These are phyloP conservation scores for Camellia oleifera DNA, from an alignment of 179 eudicot genomes.

Conservation along the genomic window DNA sequence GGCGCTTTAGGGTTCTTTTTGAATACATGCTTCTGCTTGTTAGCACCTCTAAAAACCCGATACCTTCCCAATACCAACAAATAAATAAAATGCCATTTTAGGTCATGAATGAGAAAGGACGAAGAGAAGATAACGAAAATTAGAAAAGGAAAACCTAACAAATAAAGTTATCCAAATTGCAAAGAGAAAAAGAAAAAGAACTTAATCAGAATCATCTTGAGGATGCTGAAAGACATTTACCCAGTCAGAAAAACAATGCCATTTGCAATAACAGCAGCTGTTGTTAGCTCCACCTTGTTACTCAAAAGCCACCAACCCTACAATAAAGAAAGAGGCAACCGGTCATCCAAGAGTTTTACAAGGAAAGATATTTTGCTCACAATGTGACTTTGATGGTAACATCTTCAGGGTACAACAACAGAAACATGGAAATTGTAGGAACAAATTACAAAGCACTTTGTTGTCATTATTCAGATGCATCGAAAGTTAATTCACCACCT, in stretches of 20 bases:
- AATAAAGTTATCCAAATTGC: neutral
- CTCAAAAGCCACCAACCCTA: constrained; percentile 97
- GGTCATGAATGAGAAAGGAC: neutral
- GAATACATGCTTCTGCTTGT: constrained; percentile 89
- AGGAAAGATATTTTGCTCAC: neutral
- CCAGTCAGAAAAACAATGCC: constrained; percentile 76
- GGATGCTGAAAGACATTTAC: constrained; percentile 32
- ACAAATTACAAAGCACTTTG: too few species aligned
- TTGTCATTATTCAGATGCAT: neutral
- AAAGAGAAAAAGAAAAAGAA: neutral
- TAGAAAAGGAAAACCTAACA: neutral
- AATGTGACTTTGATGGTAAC: neutral
- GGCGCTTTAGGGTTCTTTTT: constrained; percentile 85
- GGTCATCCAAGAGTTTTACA: constrained; percentile 1
- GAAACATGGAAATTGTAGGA: constrained; percentile 2
- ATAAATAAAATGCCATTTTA: neutral
- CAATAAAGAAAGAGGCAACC: constrained; percentile 2
- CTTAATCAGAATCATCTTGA: neutral
- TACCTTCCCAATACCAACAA: constrained; percentile 45
- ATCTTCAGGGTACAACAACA: neutral
- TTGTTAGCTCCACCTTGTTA: constrained; percentile 80
- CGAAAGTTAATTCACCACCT: neutral
- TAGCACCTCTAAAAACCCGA: constrained; percentile 85
- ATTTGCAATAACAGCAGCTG: constrained; percentile 77
- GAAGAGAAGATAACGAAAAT: neutral